Percentiles rank a stretch among this genome's conserved stretches.
These are phyloP conservation scores for Phytophthora sansomeana DNA, from an alignment of 352 stramenopile genomes.

Conservation along the genomic window DNA sequence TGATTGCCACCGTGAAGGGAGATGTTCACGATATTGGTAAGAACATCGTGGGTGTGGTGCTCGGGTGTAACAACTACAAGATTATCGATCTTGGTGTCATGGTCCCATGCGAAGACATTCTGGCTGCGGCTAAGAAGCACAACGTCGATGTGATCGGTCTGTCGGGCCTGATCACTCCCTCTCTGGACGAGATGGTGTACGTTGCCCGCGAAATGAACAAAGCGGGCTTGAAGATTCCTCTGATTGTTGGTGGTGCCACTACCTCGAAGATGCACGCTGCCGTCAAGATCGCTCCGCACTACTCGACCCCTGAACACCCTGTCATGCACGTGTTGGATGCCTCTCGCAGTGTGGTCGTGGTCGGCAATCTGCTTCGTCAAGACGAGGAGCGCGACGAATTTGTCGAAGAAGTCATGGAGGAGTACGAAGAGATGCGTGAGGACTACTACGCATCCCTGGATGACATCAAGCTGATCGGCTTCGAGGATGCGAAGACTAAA, in stretches of 20 bases:
- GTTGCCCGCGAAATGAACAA: slow-evolving; percentile 97
- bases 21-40: slow-evolving; percentile 99
- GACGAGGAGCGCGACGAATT: slow-evolving; percentile 94
- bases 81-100: slow-evolving; percentile 98
- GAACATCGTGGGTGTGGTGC: slow-evolving; percentile 98
- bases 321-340: slow-evolving; percentile 99
- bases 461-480: slow-evolving; percentile 74
- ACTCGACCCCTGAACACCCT: slow-evolving; percentile 94
- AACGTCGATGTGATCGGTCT: slow-evolving; percentile 97
- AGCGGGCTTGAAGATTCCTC: slow-evolving; percentile 92
- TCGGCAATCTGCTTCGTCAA: slow-evolving; percentile 91
- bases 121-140: slow-evolving; percentile 65
- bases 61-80: slow-evolving; percentile 99
- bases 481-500: slow-evolving; percentile 64
- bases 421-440: slow-evolving; percentile 93
- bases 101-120: slow-evolving; percentile 92
- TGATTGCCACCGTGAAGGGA: slow-evolving; percentile 99
- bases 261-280: slow-evolving; percentile 98
- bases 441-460: slow-evolving; percentile 87
- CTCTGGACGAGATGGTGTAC: slow-evolving; percentile 98
- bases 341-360: slow-evolving; percentile 95
- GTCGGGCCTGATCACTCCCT: slow-evolving; percentile 98
- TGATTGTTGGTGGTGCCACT: slow-evolving; percentile 97
- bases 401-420: slow-evolving; percentile 94
- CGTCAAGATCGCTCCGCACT: slow-evolving; percentile 98